Evolutionary conservation across 371 early-diverging fungal genomes (phyloP).

Genomic region (Saksenaea vasiformis): DNA sequence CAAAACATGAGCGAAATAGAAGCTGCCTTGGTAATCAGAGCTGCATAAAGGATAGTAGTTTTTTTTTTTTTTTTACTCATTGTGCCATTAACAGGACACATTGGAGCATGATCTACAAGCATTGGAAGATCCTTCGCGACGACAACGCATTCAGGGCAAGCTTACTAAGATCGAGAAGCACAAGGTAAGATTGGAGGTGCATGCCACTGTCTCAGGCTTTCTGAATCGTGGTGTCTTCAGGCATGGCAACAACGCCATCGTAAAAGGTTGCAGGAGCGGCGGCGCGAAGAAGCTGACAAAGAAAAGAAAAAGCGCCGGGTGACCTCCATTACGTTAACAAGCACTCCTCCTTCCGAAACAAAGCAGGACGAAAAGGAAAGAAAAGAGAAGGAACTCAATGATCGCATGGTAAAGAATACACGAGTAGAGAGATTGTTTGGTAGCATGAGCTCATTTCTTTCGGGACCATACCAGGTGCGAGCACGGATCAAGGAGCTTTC

Average conservation of each 20-base stretch:
- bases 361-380: background rate
- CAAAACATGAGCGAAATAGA: background rate
- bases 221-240: background rate
- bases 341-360: background rate
- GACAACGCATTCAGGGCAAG: background rate
- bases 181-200: background rate
- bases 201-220: background rate
- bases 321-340: background rate
- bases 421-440: no score
- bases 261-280: background rate
- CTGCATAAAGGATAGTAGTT: background rate
- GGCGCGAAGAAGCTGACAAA: background rate
- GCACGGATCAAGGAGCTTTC: constrained; percentile 20
- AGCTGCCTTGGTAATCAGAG: background rate
- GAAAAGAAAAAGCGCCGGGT: background rate
- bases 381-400: background rate
- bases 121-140: background rate
- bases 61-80: background rate
- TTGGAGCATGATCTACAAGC: background rate
- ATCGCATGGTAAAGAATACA: background rate
- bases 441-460: no score
- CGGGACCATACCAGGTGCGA: background rate
- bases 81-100: background rate
- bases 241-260: background rate
- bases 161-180: background rate